Evolutionary conservation across 2,329 filamentous ascomycete species (phyloP), one percentile per base, ranked within the genome.

Genomic region (Leptodontidium sp.): DNA sequence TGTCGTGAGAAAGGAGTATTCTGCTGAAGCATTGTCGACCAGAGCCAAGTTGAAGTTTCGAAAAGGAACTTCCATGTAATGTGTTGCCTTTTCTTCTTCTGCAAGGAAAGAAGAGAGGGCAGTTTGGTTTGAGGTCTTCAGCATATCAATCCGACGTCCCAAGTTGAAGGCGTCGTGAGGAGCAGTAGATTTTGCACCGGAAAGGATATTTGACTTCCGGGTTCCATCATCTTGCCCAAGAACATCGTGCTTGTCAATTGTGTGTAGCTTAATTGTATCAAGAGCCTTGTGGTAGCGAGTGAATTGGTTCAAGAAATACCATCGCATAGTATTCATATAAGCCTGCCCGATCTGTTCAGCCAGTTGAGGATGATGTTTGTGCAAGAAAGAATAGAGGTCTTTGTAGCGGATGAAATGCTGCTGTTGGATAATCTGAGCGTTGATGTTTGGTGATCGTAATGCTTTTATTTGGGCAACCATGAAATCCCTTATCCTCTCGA

Each of bases 241-340:
- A 0, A 93, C 87, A 77, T 98, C 94, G 72, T 91, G 90, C 77
- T 91, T 94, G 77, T 98, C 95, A 68, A 97, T 85, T 4, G 86
- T 80, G 77, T 98, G 94, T 2, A 98, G 80, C 76, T 92, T 95
- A 69, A 99, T 86, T 79, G 93, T 97, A 66, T 91, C 90, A 6
- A 99, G 84, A 0, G 96, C 90, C 74, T 90, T 90, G 72, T 92
- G 89, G 79, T 99, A 99, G 43, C 95, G 90, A 3, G 88, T 90
- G 78, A 99, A 99, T 79, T 98, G 93, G 73, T 92, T 96, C 64
- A 91, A 82, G 78, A 98, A 98, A 78, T 99, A 99, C 96, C 96
- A 99, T 64, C 94, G 89, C 93, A 99, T 99, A 0, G 97, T 99
- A 79, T 98, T 97, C 82, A 97, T 91, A 77, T 99, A 99, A 3